Evolutionary conservation across 305 asterid genomes (phyloP), one percentile per base, ranked within the genome.

Genomic region (Solanum hybrid): DNA sequence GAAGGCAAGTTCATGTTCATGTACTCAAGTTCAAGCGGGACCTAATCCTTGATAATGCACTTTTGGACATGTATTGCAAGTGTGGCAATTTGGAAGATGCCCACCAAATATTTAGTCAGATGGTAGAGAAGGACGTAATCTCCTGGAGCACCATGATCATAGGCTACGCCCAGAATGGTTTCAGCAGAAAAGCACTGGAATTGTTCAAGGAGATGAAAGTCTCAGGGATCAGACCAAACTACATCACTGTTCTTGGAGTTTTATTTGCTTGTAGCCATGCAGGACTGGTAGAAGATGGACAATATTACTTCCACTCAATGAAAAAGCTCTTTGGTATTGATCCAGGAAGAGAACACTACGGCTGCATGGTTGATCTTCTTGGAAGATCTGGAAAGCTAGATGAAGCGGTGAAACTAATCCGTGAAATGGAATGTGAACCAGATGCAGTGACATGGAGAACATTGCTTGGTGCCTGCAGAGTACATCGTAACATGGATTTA

Each of bases 61-160:
- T 94, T 79, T 88, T 96, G 26, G 98, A 96, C 92, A 96, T 95
- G 97, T 95, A 95, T 85, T 94, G 97, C 90, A 96, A 96, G 91
- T 94, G 97, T 91, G 98, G 98, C 37, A 92, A 93, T 90, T 88
- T 95, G 88, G 89, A 93, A 73, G 96, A 95, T 88, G 93, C 98
- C 60, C 88, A 94, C 89, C 20, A 27, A n/a, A 86, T 92, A 87
- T 96, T 96, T 90, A 79, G 88, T 80, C 92, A 89, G 29, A 96
- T 95, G 98, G 72, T 13, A 56, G 93, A 92, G 31, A 96, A 93
- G 87, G 98, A 96, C 36, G 98, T 95, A 86, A 95, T 96, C 81
- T 95, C 98, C n/a, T 96, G 97, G 96, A 96, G 98, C 92, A 95
- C 98, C 87, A 95, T 96, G 96, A 93, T 96, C 88, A 95, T 94